phyloP scores from a whole-genome alignment of 208 protist genomes.

The Trypanosoma avium region DNA sequence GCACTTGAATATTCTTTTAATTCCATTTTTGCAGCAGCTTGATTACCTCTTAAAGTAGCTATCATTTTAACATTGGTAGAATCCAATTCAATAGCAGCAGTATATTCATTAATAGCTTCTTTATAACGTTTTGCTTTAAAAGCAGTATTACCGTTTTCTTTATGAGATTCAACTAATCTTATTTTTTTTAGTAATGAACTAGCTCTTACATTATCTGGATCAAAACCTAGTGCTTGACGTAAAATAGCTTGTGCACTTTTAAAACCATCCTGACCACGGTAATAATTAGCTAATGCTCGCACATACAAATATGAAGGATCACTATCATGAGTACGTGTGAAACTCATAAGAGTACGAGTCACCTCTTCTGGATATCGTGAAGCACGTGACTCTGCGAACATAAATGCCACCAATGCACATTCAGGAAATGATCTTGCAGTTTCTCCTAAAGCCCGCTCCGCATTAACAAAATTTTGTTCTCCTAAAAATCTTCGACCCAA shows the following conservation, averaged over 20 bases:
- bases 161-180: conserved; percentile 62
- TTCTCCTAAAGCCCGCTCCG: conserved; percentile 29
- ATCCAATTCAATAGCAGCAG: conserved; percentile 75
- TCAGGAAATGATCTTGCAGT: conserved; percentile 60
- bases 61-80: conserved; percentile 70
- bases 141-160: conserved; percentile 79
- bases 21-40: conserved; percentile 84
- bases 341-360: conserved; percentile 44
- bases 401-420: conserved; percentile 54
- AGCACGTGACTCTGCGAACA: conserved; percentile 58
- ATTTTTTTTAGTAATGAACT: conserved; percentile 77
- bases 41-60: conserved; percentile 84
- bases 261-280: conserved; percentile 69
- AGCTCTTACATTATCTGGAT: conserved; percentile 73
- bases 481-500: conserved; percentile 39
- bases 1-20: conserved; percentile 86
- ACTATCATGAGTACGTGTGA: conserved; percentile 41
- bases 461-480: conserved; percentile 32
- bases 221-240: conserved; percentile 61
- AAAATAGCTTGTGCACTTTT: conserved; percentile 64
- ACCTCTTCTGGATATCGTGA: conserved; percentile 52
- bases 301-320: conserved; percentile 75
- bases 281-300: conserved; percentile 64
- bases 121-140: conserved; percentile 73
- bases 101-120: conserved; percentile 80